These are phyloP conservation scores for Leccinum sublutescens DNA, from an alignment of 768 basidiomycete genomes.

Conservation along the genomic window DNA sequence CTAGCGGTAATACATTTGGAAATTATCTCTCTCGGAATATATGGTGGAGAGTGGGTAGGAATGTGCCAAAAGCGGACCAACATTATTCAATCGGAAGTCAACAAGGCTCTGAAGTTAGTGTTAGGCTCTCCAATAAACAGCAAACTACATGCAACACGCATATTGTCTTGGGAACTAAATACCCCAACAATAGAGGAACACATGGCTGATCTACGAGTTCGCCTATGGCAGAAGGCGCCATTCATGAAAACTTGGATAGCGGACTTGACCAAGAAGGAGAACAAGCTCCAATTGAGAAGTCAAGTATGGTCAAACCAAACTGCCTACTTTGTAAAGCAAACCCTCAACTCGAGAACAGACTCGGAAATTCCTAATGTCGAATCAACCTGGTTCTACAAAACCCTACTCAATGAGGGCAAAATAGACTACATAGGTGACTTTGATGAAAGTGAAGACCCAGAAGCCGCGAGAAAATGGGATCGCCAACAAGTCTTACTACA, in stretches of 20 bases:
- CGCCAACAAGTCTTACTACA: background rate
- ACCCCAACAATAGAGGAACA: background rate
- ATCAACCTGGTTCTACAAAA: background rate
- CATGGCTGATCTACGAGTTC: background rate
- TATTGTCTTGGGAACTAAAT: background rate
- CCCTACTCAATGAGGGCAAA: background rate
- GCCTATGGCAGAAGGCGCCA: background rate
- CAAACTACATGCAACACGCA: background rate
- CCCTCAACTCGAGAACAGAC: background rate
- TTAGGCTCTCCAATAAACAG: background rate
- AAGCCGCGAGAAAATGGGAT: background rate
- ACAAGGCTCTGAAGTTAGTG: background rate
- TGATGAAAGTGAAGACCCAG: background rate
- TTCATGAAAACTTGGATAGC: background rate
- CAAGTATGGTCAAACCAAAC: background rate
- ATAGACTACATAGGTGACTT: background rate
- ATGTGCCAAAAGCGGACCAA: background rate
- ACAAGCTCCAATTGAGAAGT: background rate
- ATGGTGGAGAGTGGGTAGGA: background rate
- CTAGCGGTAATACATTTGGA: background rate
- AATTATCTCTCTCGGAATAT: background rate
- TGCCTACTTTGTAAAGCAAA: background rate
- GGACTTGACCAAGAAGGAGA: background rate
- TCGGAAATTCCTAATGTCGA: too few relatives aligned
- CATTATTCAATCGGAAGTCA: background rate